Percentiles rank a stretch among this genome's conserved stretches.
These are phyloP conservation scores for Candida golubevii DNA, from an alignment of 805 yeast genomes.

Conservation along the genomic window DNA sequence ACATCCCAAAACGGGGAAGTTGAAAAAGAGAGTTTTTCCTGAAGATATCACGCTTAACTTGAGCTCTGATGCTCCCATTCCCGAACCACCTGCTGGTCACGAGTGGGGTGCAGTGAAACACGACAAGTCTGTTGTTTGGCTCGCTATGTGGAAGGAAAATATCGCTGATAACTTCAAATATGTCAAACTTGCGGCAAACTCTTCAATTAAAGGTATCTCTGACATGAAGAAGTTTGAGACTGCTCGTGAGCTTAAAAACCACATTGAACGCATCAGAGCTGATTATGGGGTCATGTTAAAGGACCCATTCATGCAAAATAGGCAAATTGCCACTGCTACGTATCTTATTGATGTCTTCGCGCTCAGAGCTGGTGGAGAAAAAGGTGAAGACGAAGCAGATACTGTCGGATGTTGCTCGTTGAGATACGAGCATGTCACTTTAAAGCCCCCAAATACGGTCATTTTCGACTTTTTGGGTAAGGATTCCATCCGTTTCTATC, in stretches of 20 bases:
- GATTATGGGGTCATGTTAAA: slow-evolving; percentile 72
- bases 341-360: slow-evolving; percentile 91
- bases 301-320: slow-evolving; percentile 71
- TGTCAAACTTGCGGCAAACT: slow-evolving; percentile 86
- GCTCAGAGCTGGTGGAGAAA: slow-evolving; percentile 96
- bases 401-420: slow-evolving; percentile 97
- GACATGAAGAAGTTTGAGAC: slow-evolving; percentile 91
- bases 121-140: slow-evolving; percentile 90
- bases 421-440: slow-evolving; percentile 81
- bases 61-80: slow-evolving; percentile 66
- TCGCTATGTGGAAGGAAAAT: slow-evolving; percentile 96
- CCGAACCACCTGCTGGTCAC: slow-evolving; percentile 84
- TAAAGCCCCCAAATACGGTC: slow-evolving; percentile 81
- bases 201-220: slow-evolving; percentile 86
- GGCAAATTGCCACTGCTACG: slow-evolving; percentile 93
- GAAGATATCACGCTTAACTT: slow-evolving; percentile 86
- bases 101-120: slow-evolving; percentile 86
- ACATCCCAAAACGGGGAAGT: slow-evolving; percentile 91
- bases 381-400: slow-evolving; percentile 95
- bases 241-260: slow-evolving; percentile 76
- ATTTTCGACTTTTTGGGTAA: slow-evolving; percentile 93
- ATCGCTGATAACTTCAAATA: slow-evolving; percentile 79
- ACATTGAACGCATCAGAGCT: slow-evolving; percentile 65
- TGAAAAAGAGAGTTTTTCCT: slow-evolving; percentile 81
- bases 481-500: slow-evolving; percentile 87